Percentiles rank a stretch among this genome's conserved stretches.
Conservation (phyloP, 1,284 basidiomycete species). For the Ustilago loliicola region DNA sequence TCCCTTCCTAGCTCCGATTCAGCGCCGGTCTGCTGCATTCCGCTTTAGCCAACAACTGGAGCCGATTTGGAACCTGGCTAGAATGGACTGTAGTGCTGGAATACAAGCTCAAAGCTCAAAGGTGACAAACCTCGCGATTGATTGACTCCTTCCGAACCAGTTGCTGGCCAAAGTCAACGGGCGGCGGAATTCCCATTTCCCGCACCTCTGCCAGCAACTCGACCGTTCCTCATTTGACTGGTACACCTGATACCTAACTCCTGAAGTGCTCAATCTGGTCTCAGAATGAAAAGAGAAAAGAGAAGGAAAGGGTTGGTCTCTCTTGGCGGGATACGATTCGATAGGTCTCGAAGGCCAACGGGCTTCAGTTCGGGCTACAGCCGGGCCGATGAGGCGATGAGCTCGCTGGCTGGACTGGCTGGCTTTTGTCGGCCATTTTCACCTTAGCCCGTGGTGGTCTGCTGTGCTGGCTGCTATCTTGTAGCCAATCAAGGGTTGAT, state of each 20-base stretch:
- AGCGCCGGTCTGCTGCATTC: neutral
- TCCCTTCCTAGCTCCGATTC: neutral
- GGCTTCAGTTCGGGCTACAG: neutral
- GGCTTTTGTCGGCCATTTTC: neutral
- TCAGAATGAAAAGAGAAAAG: neutral
- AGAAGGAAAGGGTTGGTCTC: neutral
- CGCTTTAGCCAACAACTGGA: neutral
- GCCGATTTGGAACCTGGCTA: neutral
- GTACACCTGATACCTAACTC: neutral
- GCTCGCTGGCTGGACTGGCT: neutral
- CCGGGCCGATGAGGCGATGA: slow-evolving; percentile 7
- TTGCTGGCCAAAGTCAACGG: no score
- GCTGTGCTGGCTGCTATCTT: neutral
- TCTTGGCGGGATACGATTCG: slow-evolving; percentile 3
- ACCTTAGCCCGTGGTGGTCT: neutral
- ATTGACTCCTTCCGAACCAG: neutral
- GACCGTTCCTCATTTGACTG: neutral
- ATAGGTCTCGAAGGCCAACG: neutral
- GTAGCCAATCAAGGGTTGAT: slow-evolving; percentile 1
- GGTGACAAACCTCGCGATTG: neutral
- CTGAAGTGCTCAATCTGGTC: neutral
- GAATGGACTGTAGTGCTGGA: neutral
- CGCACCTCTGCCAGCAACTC: neutral
- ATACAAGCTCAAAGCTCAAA: neutral
- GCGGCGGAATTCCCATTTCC: neutral